Percentiles rank a stretch among this genome's conserved stretches.
These are phyloP conservation scores for Agaricus subrufescens DNA, from an alignment of 768 basidiomycete genomes.

Conservation along the genomic window DNA sequence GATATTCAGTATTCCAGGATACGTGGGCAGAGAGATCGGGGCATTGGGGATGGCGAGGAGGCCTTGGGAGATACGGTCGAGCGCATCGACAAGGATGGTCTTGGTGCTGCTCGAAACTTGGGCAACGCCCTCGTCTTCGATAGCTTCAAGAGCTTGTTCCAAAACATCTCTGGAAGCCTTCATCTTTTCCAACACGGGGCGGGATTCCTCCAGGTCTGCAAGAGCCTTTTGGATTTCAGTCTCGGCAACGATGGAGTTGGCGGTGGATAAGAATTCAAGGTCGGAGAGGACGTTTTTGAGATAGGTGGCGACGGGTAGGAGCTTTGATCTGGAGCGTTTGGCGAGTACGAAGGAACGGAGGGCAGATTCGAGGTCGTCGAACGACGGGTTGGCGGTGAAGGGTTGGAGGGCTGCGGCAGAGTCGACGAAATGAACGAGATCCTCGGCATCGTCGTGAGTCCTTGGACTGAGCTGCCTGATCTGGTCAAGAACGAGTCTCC, in stretches of 20 bases:
- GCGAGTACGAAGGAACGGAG: constrained; percentile 92
- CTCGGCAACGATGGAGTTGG: constrained; percentile 86
- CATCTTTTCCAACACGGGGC: constrained; percentile 89
- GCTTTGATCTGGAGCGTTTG: constrained; percentile 95
- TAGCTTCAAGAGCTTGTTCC: constrained; percentile 71
- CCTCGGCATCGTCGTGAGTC: constrained; percentile 85
- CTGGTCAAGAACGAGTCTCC: constrained; percentile 84
- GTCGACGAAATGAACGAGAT: constrained; percentile 98
- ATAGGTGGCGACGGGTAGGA: constrained; percentile 90
- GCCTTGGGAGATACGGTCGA: constrained; percentile 76
- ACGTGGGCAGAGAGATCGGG: constrained; percentile 58
- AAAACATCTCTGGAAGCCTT: constrained; percentile 64
- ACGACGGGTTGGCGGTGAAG: constrained; percentile 62
- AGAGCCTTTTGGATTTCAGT: constrained; percentile 69
- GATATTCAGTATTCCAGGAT: constrained; percentile 76
- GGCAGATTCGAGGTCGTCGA: constrained; percentile 84
- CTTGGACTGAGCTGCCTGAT: constrained; percentile 89
- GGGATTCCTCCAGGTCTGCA: constrained; percentile 59
- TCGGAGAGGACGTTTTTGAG: constrained; percentile 87
- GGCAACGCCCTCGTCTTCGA: constrained; percentile 73
- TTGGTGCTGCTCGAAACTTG: constrained; percentile 50
- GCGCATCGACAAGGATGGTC: constrained; percentile 54
- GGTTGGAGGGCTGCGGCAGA: constrained; percentile 71
- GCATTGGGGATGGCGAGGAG: constrained; percentile 54
- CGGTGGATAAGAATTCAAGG: constrained; percentile 78